These are phyloP conservation scores for Anthostomella pinea DNA, from an alignment of 2,329 filamentous ascomycete species.

Conservation along the genomic window DNA sequence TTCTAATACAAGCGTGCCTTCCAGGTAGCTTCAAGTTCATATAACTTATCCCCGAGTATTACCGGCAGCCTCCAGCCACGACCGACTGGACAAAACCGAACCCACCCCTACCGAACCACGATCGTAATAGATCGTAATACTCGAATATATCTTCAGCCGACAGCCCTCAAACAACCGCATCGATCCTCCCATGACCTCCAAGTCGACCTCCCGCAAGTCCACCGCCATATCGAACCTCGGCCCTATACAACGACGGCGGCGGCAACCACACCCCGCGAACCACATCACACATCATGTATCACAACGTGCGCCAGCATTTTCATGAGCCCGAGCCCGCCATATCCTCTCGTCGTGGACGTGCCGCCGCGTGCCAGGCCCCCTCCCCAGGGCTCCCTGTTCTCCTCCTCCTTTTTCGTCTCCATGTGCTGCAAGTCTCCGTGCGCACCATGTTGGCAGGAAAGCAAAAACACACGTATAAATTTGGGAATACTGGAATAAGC, in stretches of 20 bases:
- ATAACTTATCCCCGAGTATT: too few relatives aligned
- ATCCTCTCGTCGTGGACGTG: constrained; percentile 17
- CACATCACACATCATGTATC: constrained; percentile 21
- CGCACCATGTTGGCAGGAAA: background rate
- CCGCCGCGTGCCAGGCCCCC: constrained; percentile 20
- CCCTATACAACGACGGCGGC: constrained; percentile 11
- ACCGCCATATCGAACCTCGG: too few relatives aligned
- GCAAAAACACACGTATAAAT: too few relatives aligned
- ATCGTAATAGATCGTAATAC: background rate
- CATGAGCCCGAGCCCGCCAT: constrained; percentile 22
- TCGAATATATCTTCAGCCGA: background rate
- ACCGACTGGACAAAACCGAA: too few relatives aligned
- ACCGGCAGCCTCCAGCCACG: too few relatives aligned
- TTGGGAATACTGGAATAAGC: too few relatives aligned
- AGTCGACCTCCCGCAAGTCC: too few relatives aligned
- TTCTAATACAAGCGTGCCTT: too few relatives aligned
- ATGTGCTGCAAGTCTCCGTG: background rate
- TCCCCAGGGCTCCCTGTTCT: constrained; percentile 9
- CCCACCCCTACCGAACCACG: too few relatives aligned
- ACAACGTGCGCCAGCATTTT: constrained; percentile 19
- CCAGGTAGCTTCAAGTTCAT: too few relatives aligned
- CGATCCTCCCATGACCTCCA: background rate
- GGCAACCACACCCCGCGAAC: constrained; percentile 16
- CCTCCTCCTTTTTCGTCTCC: constrained; percentile 6
- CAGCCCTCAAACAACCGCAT: background rate